Evolutionary conservation across 495 filamentous ascomycete species (phyloP), one percentile per base, ranked within the genome.

Genomic region (Parmelia sp.): DNA sequence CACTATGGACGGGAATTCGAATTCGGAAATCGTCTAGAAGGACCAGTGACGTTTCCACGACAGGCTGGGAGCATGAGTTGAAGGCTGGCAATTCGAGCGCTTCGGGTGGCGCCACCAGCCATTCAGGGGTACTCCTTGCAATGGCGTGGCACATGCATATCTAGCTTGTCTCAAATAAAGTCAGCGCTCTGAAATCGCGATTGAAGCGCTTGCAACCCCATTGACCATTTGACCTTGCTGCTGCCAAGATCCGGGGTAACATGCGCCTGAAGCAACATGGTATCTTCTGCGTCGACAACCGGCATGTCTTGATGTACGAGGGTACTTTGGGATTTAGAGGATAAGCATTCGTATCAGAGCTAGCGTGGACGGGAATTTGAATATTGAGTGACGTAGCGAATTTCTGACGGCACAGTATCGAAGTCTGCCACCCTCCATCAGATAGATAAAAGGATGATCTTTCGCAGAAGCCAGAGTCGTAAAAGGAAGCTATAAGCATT

Each of bases 131-230:
- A 19, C 17, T 9, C 62, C 62, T 42, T 37, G 31, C 39, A 17
- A 23, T 35, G 40, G 19, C 56, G 44, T 47, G 55, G 56, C 56
- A 59, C 31, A 33, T 59, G 62, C 62, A 64, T 59, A 27, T 8
- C 25, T 64, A 64, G 62, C 42, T 25, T 37, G 62, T 64, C 56
- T 64, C 62, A 64, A 27, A 12, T n/a, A 33, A 29, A 12, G 39
- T 27, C 29, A 59, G 17, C 42, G 35, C n/a, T 37, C 21, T 47
- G 25, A 27, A 8, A 2, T 31, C 21, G 44, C 60, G 60, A 44
- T 58, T 58, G 37, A 45, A 49, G 39, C 62, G 57, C 56, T 59
- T 58, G 23, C 40, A 47, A 31, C 62, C 27, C 37, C 35, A 25
- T 9, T 40, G 23, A n/a, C 33, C 27, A 14, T 27, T 25, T 37